A percentile compares a stretch with the other conserved stretches of the same genome.
These are phyloP conservation scores for Rhizopogon roseolus DNA, from an alignment of 768 basidiomycete species.

Conservation along the genomic window DNA sequence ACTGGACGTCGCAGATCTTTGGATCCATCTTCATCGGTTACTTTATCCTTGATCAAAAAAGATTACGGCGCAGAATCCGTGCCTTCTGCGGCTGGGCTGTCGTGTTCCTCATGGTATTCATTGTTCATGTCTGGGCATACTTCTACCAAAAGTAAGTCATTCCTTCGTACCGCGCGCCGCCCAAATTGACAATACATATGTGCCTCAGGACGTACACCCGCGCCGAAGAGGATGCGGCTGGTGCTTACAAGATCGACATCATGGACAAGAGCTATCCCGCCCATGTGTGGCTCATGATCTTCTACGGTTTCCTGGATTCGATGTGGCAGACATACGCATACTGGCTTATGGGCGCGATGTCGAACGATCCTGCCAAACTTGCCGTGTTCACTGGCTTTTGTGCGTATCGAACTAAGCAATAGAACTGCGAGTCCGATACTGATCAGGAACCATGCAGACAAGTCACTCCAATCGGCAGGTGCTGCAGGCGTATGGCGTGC, in stretches of 20 bases:
- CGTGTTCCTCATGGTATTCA: slow-evolving; percentile 62
- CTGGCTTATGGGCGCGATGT: slow-evolving; percentile 87
- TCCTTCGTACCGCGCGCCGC: not conserved
- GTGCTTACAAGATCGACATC: slow-evolving; percentile 49
- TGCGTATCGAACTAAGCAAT: slow-evolving; percentile 31
- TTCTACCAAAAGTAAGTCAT: slow-evolving; percentile 64
- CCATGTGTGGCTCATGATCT: slow-evolving; percentile 60
- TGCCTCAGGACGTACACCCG: slow-evolving; percentile 54
- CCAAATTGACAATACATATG: not conserved
- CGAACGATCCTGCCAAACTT: slow-evolving; percentile 73
- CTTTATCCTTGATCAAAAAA: slow-evolving; percentile 53
- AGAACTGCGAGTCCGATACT: not conserved
- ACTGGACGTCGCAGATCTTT: slow-evolving; percentile 75
- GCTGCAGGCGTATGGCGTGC: slow-evolving; percentile 70
- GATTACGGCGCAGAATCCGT: slow-evolving; percentile 56
- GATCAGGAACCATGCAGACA: slow-evolving; percentile 36
- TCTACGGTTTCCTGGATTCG: slow-evolving; percentile 73
- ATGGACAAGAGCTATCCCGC: slow-evolving; percentile 49
- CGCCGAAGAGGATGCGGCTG: slow-evolving; percentile 28
- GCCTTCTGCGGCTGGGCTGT: slow-evolving; percentile 68
- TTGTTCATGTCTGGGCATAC: slow-evolving; percentile 74
- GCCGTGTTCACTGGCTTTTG: slow-evolving; percentile 83
- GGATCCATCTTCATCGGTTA: slow-evolving; percentile 72
- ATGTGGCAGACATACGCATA: slow-evolving; percentile 86
- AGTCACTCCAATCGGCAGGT: slow-evolving; percentile 72